These are phyloP conservation scores for Ceratorhiza oryzae-sativae DNA, from an alignment of 1,284 basidiomycete genomes.

Conservation along the genomic window DNA sequence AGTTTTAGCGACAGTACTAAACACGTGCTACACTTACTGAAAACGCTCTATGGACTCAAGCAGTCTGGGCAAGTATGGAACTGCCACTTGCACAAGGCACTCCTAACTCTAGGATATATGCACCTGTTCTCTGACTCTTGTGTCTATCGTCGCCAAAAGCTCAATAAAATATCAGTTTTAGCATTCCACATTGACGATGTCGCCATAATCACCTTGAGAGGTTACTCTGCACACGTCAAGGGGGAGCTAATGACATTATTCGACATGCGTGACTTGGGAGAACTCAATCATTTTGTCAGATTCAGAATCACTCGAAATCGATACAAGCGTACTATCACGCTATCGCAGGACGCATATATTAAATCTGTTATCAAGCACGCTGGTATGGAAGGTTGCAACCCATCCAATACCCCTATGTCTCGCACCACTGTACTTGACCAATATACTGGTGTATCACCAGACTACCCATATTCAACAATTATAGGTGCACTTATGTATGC, in stretches of 20 bases:
- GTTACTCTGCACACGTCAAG: background rate
- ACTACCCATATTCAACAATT: background rate
- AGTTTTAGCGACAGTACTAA: background rate
- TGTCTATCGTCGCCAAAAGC: background rate
- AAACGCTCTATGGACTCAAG: constrained; percentile 8
- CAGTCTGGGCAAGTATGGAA: no score
- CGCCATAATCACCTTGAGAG: background rate
- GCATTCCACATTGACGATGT: constrained; percentile 5
- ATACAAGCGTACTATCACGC: background rate
- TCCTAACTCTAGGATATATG: background rate
- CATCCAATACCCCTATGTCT: background rate
- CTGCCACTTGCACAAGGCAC: no score
- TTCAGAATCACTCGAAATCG: background rate
- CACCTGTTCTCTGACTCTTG: background rate
- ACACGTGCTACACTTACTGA: background rate
- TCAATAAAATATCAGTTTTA: background rate
- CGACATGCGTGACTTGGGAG: constrained; percentile 2
- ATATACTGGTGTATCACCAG: background rate
- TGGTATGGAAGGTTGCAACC: no score
- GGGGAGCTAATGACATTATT: background rate
- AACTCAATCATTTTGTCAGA: background rate
- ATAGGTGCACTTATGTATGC: constrained; percentile 2
- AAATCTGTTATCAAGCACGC: no score
- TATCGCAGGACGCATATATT: no score
- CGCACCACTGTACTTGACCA: background rate